These are phyloP conservation scores for Citrullus amarus DNA, from an alignment of 306 rosid genomes.

Conservation along the genomic window DNA sequence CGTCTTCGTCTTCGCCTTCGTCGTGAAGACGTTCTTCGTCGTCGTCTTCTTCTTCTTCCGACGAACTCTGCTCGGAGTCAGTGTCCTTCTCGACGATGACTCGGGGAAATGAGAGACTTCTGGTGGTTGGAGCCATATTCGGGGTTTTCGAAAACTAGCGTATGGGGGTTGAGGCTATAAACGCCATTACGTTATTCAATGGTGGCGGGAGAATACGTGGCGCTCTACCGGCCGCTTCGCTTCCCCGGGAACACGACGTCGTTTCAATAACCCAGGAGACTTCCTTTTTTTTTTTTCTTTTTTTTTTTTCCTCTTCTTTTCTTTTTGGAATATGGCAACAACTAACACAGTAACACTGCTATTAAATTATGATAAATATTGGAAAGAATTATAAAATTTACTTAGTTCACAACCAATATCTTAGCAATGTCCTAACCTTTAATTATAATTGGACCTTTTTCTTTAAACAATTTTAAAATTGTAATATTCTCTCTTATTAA, in stretches of 20 bases:
- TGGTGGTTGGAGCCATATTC: slow-evolving; percentile 53
- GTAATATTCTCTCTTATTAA: too few species aligned
- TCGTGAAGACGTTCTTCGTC: slow-evolving; percentile 13
- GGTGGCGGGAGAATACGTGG: slow-evolving; percentile 50
- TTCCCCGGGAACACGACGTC: neutral
- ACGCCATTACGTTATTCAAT: neutral
- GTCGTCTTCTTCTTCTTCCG: slow-evolving; percentile 35
- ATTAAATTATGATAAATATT: too few species aligned
- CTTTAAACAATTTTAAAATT: too few species aligned
- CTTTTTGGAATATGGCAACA: too few species aligned
- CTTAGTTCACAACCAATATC: too few species aligned
- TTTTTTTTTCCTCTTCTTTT: too few species aligned
- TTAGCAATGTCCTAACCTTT: too few species aligned
- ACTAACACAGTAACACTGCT: too few species aligned
- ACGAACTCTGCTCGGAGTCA: slow-evolving; percentile 67
- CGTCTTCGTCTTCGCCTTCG: slow-evolving; percentile 13
- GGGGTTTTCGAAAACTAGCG: neutral
- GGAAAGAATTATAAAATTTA: too few species aligned
- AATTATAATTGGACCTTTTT: too few species aligned
- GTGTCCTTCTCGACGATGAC: slow-evolving; percentile 58
- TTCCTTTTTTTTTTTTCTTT: too few species aligned
- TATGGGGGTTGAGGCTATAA: neutral
- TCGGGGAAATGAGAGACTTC: slow-evolving; percentile 49
- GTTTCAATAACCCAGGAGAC: neutral
- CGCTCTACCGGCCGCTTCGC: slow-evolving; percentile 15